phyloP scores from a whole-genome alignment of 208 protist genomes.

The Wallacemonas sp. region DNA sequence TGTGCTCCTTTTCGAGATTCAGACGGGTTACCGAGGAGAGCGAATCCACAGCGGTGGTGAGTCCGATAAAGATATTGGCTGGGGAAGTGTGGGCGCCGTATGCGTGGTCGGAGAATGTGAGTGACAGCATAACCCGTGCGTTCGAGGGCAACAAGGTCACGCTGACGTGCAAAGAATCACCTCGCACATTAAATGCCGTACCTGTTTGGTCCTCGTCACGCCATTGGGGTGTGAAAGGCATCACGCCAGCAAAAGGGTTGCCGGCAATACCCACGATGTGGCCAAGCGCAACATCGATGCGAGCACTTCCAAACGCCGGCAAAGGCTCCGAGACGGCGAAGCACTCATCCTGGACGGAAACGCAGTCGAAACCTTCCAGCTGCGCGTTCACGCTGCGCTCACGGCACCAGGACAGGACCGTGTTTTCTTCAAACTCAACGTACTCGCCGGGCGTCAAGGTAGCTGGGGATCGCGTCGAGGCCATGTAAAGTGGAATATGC shows the following conservation, averaged over 20 bases:
- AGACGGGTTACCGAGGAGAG: constrained; percentile 37
- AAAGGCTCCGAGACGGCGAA: constrained; percentile 68
- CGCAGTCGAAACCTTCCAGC: constrained; percentile 34
- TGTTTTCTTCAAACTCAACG: constrained; percentile 82
- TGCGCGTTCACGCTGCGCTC: constrained; percentile 77
- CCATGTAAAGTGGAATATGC: constrained; percentile 58
- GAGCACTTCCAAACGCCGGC: constrained; percentile 39
- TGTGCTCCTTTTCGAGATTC: constrained; percentile 65
- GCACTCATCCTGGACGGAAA: constrained; percentile 51
- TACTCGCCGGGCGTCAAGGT: constrained; percentile 46
- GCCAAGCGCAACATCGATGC: constrained; percentile 63
- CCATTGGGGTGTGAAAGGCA: constrained; percentile 75
- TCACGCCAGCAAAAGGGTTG: constrained; percentile 74
- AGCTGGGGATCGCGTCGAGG: constrained; percentile 54
- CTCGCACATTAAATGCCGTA: constrained; percentile 30
- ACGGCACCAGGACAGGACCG: constrained; percentile 55
- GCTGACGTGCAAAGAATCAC: constrained; percentile 65
- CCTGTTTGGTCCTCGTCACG: constrained; percentile 41
- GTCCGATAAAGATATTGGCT: constrained; percentile 71
- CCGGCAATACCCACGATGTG: constrained; percentile 75
- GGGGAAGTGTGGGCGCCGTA: constrained; percentile 34
- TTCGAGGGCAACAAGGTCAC: constrained; percentile 64
- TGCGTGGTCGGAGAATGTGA: constrained; percentile 21
- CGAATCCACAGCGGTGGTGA: constrained; percentile 55
- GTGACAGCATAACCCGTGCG: constrained; percentile 47